Percentiles rank a stretch among this genome's conserved stretches.
Conservation (phyloP, 257 asterid species). For the Lavandula angustifolia region DNA sequence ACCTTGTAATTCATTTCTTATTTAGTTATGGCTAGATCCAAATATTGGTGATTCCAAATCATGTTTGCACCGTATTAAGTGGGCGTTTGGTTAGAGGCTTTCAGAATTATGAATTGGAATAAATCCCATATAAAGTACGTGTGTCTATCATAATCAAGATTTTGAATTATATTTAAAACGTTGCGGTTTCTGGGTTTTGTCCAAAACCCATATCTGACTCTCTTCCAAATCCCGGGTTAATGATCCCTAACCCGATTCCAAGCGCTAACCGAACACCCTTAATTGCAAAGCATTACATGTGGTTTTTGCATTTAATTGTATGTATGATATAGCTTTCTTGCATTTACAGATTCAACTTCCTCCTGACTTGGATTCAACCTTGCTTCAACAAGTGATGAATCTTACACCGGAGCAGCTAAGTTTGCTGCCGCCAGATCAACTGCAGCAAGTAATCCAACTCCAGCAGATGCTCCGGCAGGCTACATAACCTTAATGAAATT, state of each 20-base stretch:
- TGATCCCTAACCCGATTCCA: too few species aligned
- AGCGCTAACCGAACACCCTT: too few species aligned
- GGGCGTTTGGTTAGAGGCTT: too few species aligned
- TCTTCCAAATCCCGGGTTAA: too few species aligned
- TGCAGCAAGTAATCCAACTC: constrained; percentile 78
- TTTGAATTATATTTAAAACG: too few species aligned
- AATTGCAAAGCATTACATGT: not conserved
- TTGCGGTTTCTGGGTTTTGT: too few species aligned
- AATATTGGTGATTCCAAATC: too few species aligned
- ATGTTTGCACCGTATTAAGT: too few species aligned
- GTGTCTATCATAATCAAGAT: too few species aligned
- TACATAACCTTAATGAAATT: constrained; percentile 34
- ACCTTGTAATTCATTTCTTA: not conserved
- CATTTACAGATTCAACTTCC: constrained; percentile 56
- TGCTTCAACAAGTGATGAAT: constrained; percentile 77
- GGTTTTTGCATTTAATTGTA: not conserved
- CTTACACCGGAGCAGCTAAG: constrained; percentile 80
- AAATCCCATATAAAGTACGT: too few species aligned
- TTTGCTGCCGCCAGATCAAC: constrained; percentile 87
- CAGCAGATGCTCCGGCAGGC: constrained; percentile 88
- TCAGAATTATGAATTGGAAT: too few species aligned
- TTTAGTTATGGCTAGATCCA: constrained; percentile 5
- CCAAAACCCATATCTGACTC: too few species aligned
- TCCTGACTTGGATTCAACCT: constrained; percentile 60
- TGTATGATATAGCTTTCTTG: not conserved